phyloP scores from a whole-genome alignment of 2,329 filamentous ascomycete genomes.

The Exophiala mesophila region DNA sequence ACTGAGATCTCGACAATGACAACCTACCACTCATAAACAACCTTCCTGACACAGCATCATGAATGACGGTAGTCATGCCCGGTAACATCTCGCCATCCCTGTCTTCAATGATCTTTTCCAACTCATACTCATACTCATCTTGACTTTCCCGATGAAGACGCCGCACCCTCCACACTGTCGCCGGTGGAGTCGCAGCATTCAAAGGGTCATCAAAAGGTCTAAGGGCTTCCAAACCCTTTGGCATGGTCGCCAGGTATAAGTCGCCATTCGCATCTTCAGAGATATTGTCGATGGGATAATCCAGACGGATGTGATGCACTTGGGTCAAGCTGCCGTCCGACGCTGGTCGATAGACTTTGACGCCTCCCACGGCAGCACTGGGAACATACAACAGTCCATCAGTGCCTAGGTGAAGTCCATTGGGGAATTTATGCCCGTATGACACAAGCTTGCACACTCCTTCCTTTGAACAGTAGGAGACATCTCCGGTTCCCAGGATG shows the following conservation, averaged over 20 bases:
- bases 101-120: conserved; percentile 35
- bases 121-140: conserved; percentile 20
- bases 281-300: conserved; percentile 34
- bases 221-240: conserved; percentile 25
- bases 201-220: conserved; percentile 26
- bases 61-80: conserved; percentile 28
- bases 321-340: conserved; percentile 10
- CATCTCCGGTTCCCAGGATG: conserved; percentile 16
- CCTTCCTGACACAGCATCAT: conserved; percentile 31
- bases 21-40: conserved; percentile 29
- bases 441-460: conserved; percentile 16
- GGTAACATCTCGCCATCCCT: conserved; percentile 27
- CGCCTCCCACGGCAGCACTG: conserved; percentile 24
- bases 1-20: not conserved
- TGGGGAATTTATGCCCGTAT: conserved; percentile 29
- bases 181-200: conserved; percentile 15
- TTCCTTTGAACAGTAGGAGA: conserved; percentile 26
- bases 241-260: conserved; percentile 33
- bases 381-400: conserved; percentile 36
- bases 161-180: conserved; percentile 27
- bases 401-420: conserved; percentile 31
- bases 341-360: conserved; percentile 25
- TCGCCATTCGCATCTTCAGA: conserved; percentile 35
- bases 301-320: conserved; percentile 26
- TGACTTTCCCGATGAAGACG: conserved; percentile 12